A percentile compares a stretch with the other conserved stretches of the same genome.
Evolutionary conservation across 106 monocot genomes (phyloP).

Genomic region (Iris macrosiphon): DNA sequence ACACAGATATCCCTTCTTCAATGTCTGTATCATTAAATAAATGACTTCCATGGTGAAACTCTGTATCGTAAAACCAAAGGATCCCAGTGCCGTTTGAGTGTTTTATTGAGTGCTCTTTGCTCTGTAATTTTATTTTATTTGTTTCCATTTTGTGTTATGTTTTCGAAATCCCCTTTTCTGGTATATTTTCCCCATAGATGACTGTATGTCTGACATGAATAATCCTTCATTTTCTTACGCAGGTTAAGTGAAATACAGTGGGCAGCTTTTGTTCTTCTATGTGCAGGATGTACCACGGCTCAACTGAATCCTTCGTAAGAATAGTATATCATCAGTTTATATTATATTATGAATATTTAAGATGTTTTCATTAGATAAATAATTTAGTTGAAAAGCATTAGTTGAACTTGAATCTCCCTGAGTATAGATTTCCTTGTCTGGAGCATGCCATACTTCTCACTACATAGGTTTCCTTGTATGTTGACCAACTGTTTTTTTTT

Average conservation of each 20-base stretch:
- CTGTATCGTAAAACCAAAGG: too few species aligned
- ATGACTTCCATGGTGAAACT: too few species aligned
- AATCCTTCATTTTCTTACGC: conserved; percentile 10
- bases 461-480: neutral
- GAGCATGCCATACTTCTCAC: neutral
- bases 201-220: too few species aligned
- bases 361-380: neutral
- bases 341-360: neutral
- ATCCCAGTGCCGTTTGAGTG: too few species aligned
- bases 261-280: conserved; percentile 87
- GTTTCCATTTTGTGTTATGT: too few species aligned
- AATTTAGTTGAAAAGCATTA: too few species aligned
- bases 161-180: neutral
- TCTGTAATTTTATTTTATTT: neutral
- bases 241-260: conserved; percentile 91
- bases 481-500: neutral
- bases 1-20: too few species aligned
- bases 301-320: conserved; percentile 86
- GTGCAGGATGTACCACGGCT: conserved; percentile 88
- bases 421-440: too few species aligned
- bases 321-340: neutral
- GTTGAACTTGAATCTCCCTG: too few species aligned
- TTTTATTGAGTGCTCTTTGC: neutral
- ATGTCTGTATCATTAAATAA: too few species aligned
- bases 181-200: too few species aligned